These are phyloP conservation scores for Cystobasidium sp. DNA, from an alignment of 1,284 basidiomycete genomes.

Conservation along the genomic window DNA sequence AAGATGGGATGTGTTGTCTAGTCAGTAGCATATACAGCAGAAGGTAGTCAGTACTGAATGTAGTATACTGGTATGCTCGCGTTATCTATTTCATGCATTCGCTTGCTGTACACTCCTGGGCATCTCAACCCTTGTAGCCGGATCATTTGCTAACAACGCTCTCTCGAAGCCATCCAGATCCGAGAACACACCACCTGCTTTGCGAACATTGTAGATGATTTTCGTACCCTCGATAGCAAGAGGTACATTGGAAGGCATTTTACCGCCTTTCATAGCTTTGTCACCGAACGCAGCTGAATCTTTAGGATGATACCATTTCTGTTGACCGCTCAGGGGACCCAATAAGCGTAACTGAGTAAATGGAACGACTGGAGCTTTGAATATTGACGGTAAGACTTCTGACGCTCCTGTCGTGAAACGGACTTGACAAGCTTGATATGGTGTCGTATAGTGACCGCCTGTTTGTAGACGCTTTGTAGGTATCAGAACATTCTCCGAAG, in stretches of 20 bases:
- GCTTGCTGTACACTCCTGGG: constrained; percentile 26
- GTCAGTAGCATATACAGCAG: no score
- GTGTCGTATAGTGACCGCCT: constrained; percentile 6
- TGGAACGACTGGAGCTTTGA: constrained; percentile 19
- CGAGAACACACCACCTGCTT: constrained; percentile 13
- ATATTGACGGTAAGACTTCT: constrained; percentile 16
- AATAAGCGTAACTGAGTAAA: constrained; percentile 24
- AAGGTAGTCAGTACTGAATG: background rate
- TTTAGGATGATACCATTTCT: constrained; percentile 38
- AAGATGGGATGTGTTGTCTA: background rate
- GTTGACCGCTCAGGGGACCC: constrained; percentile 21
- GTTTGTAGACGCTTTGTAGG: background rate
- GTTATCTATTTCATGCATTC: constrained; percentile 6
- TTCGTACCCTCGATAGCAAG: constrained; percentile 20
- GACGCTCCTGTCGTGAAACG: constrained; percentile 14
- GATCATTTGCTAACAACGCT: constrained; percentile 41
- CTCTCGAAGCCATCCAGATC: constrained; percentile 41
- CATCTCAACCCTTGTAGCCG: constrained; percentile 25
- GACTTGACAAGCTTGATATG: constrained; percentile 31
- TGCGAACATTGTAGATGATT: constrained; percentile 28
- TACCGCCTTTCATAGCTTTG: constrained; percentile 33
- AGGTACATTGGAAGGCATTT: constrained; percentile 30
- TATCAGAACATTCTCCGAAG: background rate
- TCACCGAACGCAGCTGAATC: constrained; percentile 30
- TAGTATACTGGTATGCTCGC: background rate